Evolutionary conservation across 805 yeast genomes (phyloP).

Genomic region (Wickerhamomyces ciferrii): DNA sequence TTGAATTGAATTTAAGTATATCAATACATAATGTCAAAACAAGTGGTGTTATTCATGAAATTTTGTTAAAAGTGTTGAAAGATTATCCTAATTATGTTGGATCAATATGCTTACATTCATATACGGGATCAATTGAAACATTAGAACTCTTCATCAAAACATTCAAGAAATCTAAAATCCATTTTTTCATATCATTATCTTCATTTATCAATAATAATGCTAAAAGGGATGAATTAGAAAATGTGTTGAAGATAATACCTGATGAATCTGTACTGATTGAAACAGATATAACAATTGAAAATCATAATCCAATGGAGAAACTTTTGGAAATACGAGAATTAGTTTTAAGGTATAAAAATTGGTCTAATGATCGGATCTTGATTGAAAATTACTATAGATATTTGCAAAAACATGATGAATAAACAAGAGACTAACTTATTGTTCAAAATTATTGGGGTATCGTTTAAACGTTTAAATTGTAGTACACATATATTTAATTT

Average conservation of each 20-base stretch:
- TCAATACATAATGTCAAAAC: constrained; percentile 85
- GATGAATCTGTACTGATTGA: constrained; percentile 11
- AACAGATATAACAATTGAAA: constrained; percentile 17
- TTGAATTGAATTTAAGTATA: constrained; percentile 39
- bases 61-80: not conserved
- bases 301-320: not conserved
- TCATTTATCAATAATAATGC: constrained; percentile 4
- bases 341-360: not conserved
- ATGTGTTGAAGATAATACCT: not conserved
- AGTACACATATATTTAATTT: too few species aligned
- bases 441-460: too few species aligned
- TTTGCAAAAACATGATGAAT: too few species aligned
- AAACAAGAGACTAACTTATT: not conserved
- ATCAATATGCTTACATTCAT: constrained; percentile 72
- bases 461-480: too few species aligned
- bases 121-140: constrained; percentile 76
- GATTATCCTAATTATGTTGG: constrained; percentile 18
- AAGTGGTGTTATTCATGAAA: constrained; percentile 55
- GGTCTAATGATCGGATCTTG: not conserved
- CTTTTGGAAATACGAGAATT: not conserved
- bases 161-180: constrained; percentile 5
- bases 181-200: constrained; percentile 10
- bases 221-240: not conserved
- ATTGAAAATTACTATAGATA: not conserved
- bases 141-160: constrained; percentile 38